These are phyloP conservation scores for Atalantia buxifolia DNA, from an alignment of 345 rosid genomes.

Conservation along the genomic window DNA sequence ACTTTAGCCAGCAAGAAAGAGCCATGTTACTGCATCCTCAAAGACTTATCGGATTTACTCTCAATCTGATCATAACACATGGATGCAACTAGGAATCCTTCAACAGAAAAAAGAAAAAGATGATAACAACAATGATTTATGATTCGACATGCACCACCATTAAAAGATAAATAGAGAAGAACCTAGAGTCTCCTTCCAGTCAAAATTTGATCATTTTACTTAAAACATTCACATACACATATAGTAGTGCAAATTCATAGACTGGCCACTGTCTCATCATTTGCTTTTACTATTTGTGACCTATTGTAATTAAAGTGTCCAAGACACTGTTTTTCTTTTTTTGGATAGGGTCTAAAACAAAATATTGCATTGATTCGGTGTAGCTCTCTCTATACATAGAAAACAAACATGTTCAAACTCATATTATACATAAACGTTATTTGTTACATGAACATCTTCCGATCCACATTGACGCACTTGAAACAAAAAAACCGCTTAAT, in stretches of 20 bases:
- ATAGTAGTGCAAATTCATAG: not conserved
- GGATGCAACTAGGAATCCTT: not conserved
- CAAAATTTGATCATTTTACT: not conserved
- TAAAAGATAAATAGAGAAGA: not conserved
- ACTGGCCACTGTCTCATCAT: not conserved
- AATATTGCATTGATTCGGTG: not conserved
- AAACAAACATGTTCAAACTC: not conserved
- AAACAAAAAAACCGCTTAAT: not conserved
- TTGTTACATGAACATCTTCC: not conserved
- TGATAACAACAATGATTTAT: not conserved
- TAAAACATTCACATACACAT: not conserved
- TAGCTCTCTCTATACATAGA: not conserved
- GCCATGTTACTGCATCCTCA: not conserved
- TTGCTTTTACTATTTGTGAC: not conserved
- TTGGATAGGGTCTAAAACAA: not conserved
- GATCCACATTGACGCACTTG: not conserved
- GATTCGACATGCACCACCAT: not conserved
- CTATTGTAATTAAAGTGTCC: not conserved
- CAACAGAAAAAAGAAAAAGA: not conserved
- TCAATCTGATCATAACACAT: not conserved
- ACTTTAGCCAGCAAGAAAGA: not conserved
- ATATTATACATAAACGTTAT: not conserved
- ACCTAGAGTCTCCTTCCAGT: not conserved
- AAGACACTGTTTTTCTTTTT: not conserved
- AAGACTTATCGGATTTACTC: not conserved